Conservation (phyloP, 495 filamentous ascomycete genomes). For the Xylaria bambusicola region DNA sequence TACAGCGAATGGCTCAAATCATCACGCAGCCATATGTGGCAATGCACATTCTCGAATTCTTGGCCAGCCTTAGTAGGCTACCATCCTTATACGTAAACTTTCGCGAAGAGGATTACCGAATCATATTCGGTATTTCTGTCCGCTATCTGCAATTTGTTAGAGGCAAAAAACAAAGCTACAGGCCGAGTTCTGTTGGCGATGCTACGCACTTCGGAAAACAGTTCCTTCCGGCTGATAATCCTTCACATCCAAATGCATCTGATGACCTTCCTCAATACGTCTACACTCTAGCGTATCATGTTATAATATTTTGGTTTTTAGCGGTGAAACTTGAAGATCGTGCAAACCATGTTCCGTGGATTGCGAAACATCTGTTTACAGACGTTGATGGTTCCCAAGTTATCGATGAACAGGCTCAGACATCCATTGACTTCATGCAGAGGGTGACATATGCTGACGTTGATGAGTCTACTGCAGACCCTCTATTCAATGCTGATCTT, state of each 20-base stretch:
- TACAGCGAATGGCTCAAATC: slow-evolving; percentile 90
- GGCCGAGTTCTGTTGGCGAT: slow-evolving; percentile 35
- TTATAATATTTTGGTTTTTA: slow-evolving; percentile 96
- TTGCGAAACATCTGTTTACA: slow-evolving; percentile 79
- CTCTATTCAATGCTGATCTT: slow-evolving; percentile 58
- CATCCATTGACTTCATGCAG: slow-evolving; percentile 96
- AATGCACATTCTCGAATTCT: slow-evolving; percentile 91
- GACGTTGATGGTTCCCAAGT: slow-evolving; percentile 72
- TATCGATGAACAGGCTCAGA: slow-evolving; percentile 88
- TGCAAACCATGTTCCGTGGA: slow-evolving; percentile 82
- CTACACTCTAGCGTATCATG: slow-evolving; percentile 88
- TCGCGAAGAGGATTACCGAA: slow-evolving; percentile 82
- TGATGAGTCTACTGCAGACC: slow-evolving; percentile 67
- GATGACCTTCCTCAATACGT: slow-evolving; percentile 87
- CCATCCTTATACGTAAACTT: slow-evolving; percentile 86
- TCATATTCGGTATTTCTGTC: slow-evolving; percentile 91
- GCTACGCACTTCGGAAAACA: slow-evolving; percentile 16
- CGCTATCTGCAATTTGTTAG: slow-evolving; percentile 77
- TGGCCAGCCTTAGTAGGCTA: slow-evolving; percentile 80
- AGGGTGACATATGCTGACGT: slow-evolving; percentile 83
- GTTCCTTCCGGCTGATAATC: slow-evolving; percentile 24
- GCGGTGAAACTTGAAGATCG: slow-evolving; percentile 82
- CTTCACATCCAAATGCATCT: slow-evolving; percentile 39
- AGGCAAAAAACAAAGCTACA: slow-evolving; percentile 48
- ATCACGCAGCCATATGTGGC: slow-evolving; percentile 90